Evolutionary conservation across 352 stramenopile genomes (phyloP).

Genomic region (Globisporangium nagaii): DNA sequence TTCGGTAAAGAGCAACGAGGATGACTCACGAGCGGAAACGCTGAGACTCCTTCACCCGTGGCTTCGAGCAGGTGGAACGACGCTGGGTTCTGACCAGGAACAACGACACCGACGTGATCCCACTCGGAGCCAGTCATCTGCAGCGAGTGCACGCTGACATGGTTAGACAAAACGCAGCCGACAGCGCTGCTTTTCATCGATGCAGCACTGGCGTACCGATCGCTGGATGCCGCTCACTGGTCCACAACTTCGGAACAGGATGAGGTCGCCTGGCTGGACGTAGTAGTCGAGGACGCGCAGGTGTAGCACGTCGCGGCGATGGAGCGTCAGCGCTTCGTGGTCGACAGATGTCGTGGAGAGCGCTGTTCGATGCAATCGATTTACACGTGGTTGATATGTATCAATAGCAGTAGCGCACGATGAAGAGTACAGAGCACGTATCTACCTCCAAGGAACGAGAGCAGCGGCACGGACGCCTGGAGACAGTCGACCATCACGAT

Average conservation of each 20-base stretch:
- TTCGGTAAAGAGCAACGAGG: not conserved
- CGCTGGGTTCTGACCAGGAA: conserved; percentile 15
- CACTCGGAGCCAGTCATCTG: conserved; percentile 58
- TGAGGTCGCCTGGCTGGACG: conserved; percentile 36
- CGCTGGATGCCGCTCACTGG: conserved; percentile 40
- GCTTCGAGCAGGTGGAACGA: conserved; percentile 47
- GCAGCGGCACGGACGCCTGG: conserved; percentile 30
- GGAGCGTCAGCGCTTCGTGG: conserved; percentile 20
- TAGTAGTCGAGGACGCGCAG: conserved; percentile 58
- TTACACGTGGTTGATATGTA: no score
- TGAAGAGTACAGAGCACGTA: no score
- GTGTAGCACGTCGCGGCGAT: conserved; percentile 43
- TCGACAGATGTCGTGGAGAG: conserved; percentile 28
- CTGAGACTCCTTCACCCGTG: conserved; percentile 57
- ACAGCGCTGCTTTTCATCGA: not conserved
- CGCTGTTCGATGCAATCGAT: conserved; percentile 8
- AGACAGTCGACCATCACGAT: conserved; percentile 37
- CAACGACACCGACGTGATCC: conserved; percentile 58
- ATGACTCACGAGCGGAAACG: conserved; percentile 33
- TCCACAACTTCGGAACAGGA: conserved; percentile 54
- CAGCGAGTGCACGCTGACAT: not conserved
- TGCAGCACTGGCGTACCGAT: conserved; percentile 25
- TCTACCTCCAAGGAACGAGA: conserved; percentile 57
- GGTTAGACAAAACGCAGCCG: not conserved
- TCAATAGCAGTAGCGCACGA: no score